These are phyloP conservation scores for Pythium oligandrum DNA, from an alignment of 352 stramenopile species.

Conservation along the genomic window DNA sequence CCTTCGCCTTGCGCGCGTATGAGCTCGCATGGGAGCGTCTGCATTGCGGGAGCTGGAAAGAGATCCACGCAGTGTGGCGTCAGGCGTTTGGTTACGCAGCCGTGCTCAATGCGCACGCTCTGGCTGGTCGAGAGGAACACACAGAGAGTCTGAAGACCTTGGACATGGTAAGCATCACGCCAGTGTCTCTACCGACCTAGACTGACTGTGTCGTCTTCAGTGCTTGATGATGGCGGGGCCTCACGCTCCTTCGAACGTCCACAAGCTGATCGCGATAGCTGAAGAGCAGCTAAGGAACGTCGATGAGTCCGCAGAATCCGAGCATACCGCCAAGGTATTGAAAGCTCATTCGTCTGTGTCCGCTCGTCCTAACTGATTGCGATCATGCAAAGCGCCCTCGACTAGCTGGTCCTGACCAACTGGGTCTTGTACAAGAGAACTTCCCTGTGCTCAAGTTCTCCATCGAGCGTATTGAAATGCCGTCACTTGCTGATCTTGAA, in stretches of 20 bases:
- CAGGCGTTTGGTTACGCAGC: constrained; percentile 52
- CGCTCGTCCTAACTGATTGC: not conserved
- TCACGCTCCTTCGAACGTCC: constrained; percentile 30
- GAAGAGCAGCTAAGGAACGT: too few relatives aligned
- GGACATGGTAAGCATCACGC: constrained; percentile 43
- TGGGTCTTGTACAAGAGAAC: not conserved
- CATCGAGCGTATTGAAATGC: constrained; percentile 35
- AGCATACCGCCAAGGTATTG: too few relatives aligned
- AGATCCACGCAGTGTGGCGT: constrained; percentile 45
- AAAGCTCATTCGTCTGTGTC: too few relatives aligned
- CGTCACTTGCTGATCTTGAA: constrained; percentile 59
- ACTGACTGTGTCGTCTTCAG: constrained; percentile 1
- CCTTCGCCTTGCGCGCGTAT: constrained; percentile 23
- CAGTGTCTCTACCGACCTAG: not conserved
- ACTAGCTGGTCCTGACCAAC: not conserved
- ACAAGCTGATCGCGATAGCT: constrained; percentile 32
- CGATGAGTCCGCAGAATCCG: too few relatives aligned
- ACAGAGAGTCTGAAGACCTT: constrained; percentile 37
- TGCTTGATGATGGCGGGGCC: constrained; percentile 73
- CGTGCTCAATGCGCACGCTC: constrained; percentile 37
- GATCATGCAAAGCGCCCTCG: constrained; percentile 1
- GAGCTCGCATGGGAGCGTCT: constrained; percentile 67
- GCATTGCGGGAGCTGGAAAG: constrained; percentile 73
- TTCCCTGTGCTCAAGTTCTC: constrained; percentile 24
- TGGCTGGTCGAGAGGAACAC: constrained; percentile 18